Percentiles rank a stretch among this genome's conserved stretches.
phyloP scores from a whole-genome alignment of 805 yeast genomes.

The Lachancea sp. region DNA sequence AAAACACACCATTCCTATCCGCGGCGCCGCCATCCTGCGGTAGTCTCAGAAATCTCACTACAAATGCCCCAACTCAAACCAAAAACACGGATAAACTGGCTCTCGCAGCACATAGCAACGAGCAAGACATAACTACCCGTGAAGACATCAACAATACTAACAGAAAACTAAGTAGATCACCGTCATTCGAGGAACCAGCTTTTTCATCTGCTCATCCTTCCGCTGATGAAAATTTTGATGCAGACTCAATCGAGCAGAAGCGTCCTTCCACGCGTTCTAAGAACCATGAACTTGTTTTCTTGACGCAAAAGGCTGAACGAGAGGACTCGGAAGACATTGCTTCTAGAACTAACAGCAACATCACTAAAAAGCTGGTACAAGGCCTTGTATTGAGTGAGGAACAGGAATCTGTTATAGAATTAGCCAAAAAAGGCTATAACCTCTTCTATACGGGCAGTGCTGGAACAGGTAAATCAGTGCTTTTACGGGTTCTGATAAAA shows the following conservation, averaged over 20 bases:
- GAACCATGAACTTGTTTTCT: slow-evolving; percentile 27
- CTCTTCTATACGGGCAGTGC: slow-evolving; percentile 96
- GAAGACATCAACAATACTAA: not conserved
- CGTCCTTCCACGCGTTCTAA: slow-evolving; percentile 7
- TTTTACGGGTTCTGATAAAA: slow-evolving; percentile 60
- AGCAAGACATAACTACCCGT: not conserved
- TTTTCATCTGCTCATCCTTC: not conserved
- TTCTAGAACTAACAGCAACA: slow-evolving; percentile 1
- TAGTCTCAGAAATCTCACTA: not conserved
- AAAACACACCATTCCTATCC: too few species aligned
- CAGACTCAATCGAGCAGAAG: not conserved
- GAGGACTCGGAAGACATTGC: slow-evolving; percentile 6
- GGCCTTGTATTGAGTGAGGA: slow-evolving; percentile 43
- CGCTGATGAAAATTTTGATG: slow-evolving; percentile 1
- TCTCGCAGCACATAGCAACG: not conserved
- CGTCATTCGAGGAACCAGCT: slow-evolving; percentile 4
- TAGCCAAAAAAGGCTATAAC: slow-evolving; percentile 59
- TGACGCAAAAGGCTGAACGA: slow-evolving; percentile 28
- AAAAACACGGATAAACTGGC: not conserved
- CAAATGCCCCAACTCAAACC: not conserved
- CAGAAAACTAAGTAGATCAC: slow-evolving; percentile 1
- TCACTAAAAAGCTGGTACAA: slow-evolving; percentile 8
- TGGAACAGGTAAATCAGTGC: slow-evolving; percentile 94
- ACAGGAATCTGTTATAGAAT: slow-evolving; percentile 57
- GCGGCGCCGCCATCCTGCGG: not conserved